Percentiles rank a stretch among this genome's conserved stretches.
Evolutionary conservation across 352 stramenopile genomes (phyloP).

Genomic region (Paralagenidium karlingii): DNA sequence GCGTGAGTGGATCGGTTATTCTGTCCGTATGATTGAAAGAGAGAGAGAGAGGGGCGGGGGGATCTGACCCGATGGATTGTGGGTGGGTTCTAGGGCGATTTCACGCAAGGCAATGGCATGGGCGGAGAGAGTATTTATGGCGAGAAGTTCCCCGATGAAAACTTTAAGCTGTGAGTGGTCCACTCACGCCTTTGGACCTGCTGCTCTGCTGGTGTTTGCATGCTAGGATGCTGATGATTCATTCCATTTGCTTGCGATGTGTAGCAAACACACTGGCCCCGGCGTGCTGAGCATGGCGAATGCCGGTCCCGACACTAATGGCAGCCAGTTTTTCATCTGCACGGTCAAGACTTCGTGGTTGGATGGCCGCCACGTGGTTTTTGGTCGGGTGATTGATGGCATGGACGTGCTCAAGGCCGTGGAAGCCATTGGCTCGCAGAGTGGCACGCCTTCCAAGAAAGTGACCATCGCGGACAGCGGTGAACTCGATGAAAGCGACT

Average conservation of each 20-base stretch:
- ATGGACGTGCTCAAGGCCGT: constrained; percentile 95
- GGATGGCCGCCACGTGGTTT: constrained; percentile 76
- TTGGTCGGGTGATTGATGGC: constrained; percentile 93
- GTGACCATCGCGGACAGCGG: constrained; percentile 93
- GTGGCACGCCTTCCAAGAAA: constrained; percentile 70
- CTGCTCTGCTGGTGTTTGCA: constrained; percentile 4
- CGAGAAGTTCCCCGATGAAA: constrained; percentile 66
- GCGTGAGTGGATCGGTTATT: constrained; percentile 13
- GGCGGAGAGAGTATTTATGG: constrained; percentile 73
- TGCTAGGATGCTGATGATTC: not conserved
- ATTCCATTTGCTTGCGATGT: not conserved
- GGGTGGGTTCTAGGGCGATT: constrained; percentile 34
- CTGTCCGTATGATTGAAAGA: not conserved
- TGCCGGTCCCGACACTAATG: constrained; percentile 85
- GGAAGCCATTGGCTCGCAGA: constrained; percentile 88
- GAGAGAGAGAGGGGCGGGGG: not conserved
- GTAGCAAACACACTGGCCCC: constrained; percentile 51
- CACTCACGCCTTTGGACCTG: too few species aligned
- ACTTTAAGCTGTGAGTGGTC: constrained; percentile 72
- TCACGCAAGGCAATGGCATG: constrained; percentile 66
- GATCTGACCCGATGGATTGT: too few species aligned
- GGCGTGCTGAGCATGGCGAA: constrained; percentile 79
- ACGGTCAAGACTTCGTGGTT: constrained; percentile 87
- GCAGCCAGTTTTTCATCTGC: constrained; percentile 97
- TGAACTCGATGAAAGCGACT: constrained; percentile 61